Percentiles rank a stretch among this genome's conserved stretches.
These are phyloP conservation scores for Colletotrichum agaves DNA, from an alignment of 2,329 filamentous ascomycete genomes.

Conservation along the genomic window DNA sequence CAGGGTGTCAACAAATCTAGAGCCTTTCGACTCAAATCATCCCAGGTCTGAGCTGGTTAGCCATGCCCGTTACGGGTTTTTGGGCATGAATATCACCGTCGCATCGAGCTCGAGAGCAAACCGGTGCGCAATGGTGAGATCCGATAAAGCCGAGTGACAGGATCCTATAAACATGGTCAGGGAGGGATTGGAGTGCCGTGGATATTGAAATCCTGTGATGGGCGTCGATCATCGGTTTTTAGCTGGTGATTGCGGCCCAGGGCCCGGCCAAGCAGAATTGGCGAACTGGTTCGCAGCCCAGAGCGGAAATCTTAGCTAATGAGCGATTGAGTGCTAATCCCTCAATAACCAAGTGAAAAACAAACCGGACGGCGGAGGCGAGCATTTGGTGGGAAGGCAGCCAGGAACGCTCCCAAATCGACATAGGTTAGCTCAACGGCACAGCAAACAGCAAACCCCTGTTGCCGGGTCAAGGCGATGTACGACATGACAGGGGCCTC, in stretches of 20 bases:
- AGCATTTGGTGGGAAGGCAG: constrained; percentile 7
- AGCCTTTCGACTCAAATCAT: background rate
- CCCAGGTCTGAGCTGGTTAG: background rate
- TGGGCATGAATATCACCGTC: constrained; percentile 32
- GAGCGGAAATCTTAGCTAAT: background rate
- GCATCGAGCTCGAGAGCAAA: constrained; percentile 17
- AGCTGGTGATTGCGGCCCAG: constrained; percentile 1
- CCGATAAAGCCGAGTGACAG: constrained; percentile 10
- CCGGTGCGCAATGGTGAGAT: constrained; percentile 13
- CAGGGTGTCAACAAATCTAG: background rate
- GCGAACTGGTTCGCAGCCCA: background rate
- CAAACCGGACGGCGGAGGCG: background rate
- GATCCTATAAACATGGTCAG: constrained; percentile 18
- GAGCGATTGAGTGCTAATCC: constrained; percentile 1
- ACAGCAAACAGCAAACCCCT: constrained; percentile 31
- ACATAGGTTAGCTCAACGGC: constrained; percentile 29
- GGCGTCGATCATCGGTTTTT: constrained; percentile 29
- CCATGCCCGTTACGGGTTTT: constrained; percentile 1
- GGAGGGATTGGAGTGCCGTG: constrained; percentile 10
- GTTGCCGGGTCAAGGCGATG: constrained; percentile 18
- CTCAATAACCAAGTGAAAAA: constrained; percentile 1
- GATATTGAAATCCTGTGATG: constrained; percentile 25
- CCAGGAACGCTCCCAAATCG: constrained; percentile 3
- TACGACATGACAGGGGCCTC: constrained; percentile 35
- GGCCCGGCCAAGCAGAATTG: constrained; percentile 6